These are phyloP conservation scores for Triticum monococcum DNA, from an alignment of 176 grass and related monocot species.

Conservation along the genomic window DNA sequence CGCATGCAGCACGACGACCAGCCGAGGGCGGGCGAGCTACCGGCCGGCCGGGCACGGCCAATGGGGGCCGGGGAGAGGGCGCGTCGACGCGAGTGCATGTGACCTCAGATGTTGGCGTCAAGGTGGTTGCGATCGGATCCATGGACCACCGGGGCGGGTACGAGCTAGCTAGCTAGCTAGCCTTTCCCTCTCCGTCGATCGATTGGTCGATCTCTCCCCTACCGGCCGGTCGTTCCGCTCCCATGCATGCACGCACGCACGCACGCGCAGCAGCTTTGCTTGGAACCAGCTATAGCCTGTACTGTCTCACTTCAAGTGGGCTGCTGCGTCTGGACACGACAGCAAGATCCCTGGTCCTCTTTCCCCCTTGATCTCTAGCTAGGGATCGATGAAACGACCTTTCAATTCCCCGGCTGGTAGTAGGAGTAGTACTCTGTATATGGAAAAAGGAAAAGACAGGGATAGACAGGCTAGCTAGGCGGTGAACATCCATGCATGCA, in stretches of 20 bases:
- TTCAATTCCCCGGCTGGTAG: neutral
- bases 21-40: neutral
- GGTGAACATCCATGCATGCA: neutral
- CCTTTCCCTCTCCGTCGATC: neutral
- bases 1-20: neutral
- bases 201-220: neutral
- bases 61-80: neutral
- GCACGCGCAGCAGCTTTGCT: neutral
- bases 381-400: neutral
- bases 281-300: conserved; percentile 26
- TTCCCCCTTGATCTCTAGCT: neutral
- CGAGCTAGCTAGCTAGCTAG: neutral
- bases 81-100: neutral
- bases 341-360: conserved; percentile 34
- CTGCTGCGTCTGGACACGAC: conserved; percentile 44
- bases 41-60: neutral
- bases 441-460: neutral
- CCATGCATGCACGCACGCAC: neutral
- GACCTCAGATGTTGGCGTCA: conserved; percentile 54
- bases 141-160: conserved; percentile 14
- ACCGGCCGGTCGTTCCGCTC: neutral
- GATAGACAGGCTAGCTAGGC: neutral
- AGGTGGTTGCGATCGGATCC: conserved; percentile 36
- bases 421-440: neutral
- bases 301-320: conserved; percentile 58